Evolutionary conservation across 2,329 filamentous ascomycete genomes (phyloP).

Genomic region (Diplocarpon rosae): DNA sequence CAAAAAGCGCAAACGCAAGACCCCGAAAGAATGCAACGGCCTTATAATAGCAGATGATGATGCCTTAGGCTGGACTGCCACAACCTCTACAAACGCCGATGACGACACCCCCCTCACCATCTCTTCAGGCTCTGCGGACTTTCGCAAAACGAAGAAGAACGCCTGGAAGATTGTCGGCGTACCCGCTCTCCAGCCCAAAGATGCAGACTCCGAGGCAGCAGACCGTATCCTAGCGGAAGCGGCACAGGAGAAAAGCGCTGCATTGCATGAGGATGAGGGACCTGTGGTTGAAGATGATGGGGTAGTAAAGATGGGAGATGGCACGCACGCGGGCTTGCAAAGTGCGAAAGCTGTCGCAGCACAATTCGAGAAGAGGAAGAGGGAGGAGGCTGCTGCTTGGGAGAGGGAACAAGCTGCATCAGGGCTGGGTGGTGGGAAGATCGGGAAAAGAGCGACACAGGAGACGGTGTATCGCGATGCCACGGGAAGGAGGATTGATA

Average conservation of each 20-base stretch:
- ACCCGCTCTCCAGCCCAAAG: conserved; percentile 27
- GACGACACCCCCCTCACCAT: conserved; percentile 41
- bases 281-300: conserved; percentile 40
- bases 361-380: conserved; percentile 54
- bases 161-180: conserved; percentile 63
- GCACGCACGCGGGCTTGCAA: conserved; percentile 79
- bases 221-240: conserved; percentile 69
- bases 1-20: conserved; percentile 56
- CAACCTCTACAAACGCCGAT: conserved; percentile 38
- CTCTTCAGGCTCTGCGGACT: conserved; percentile 41
- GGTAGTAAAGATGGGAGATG: conserved; percentile 71
- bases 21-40: conserved; percentile 34
- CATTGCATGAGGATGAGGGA: conserved; percentile 37
- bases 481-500: conserved; percentile 85
- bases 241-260: conserved; percentile 52
- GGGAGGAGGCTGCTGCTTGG: conserved; percentile 47
- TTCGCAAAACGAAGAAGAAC: conserved; percentile 67
- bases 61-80: conserved; percentile 28
- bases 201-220: conserved; percentile 50
- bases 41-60: conserved; percentile 58
- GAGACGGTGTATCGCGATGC: conserved; percentile 96
- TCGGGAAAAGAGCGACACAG: conserved; percentile 39
- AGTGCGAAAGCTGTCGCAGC: conserved; percentile 67
- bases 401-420: conserved; percentile 29
- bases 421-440: conserved; percentile 21